Evolutionary conservation across 345 rosid genomes (phyloP), one percentile per base, ranked within the genome.

Genomic region (Pugionium dolabratum): DNA sequence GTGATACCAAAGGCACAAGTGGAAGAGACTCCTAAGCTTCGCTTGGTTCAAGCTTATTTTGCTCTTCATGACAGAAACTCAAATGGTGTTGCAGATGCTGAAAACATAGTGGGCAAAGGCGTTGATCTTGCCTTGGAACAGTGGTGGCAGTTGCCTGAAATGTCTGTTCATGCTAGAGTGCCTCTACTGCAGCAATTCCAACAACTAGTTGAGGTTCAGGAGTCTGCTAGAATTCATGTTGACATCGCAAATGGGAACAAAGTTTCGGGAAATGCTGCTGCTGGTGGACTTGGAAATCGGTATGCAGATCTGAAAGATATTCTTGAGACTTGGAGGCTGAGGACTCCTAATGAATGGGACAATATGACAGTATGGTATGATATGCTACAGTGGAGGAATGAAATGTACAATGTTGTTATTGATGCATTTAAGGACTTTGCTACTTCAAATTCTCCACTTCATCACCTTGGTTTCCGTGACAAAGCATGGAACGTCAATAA

Each of bases 121-220:
- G 91, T 94, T 70, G 97, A 94, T 78, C 97, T 88, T 80, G 95
- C 97, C 45, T 76, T 94, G 61, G 95, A 86, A 54, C 92, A 88
- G 64, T 94, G 99, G 97, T 94, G 99, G 96, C 99, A 88, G 82
- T 81, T 94, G 83, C 99, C 99, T 70, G 99, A 94, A 79, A 85
- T 94, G 93, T 90, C 93, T 43, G 91, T 87, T 73, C 99, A 88
- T 77, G 85, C 97, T 30, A 88, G 92, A 82, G 80, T 94, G 83
- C 96, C 97, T 58, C 85, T 94, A 63, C 74, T 94, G 76, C 97
- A 88, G 85, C 96, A 94, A 78, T 94, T 94, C 78, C 99, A 94
- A 74, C 97, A 94, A 80, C 72, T 94, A 53, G 96, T 90, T 72
- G 99, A 94, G 80, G 96, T 90, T 74, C 96, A 94, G 73, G 99